Percentiles rank a stretch among this genome's conserved stretches.
phyloP scores from a whole-genome alignment of 139 green algal species.

The Coelastrella sp. region DNA sequence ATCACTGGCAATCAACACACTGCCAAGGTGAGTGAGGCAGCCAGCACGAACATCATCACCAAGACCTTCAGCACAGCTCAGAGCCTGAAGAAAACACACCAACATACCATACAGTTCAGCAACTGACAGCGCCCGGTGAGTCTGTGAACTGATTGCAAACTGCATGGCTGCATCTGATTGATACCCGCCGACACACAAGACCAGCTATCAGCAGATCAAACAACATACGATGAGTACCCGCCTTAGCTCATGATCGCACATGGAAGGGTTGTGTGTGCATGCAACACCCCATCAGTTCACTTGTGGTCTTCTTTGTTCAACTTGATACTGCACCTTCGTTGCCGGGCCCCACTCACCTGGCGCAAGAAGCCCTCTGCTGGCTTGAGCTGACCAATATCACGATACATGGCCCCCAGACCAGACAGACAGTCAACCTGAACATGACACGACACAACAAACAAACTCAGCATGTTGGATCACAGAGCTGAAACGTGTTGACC shows the following conservation, averaged over 20 bases:
- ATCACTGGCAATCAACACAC: slow-evolving; percentile 51
- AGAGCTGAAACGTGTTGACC: too few relatives aligned
- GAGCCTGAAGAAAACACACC: slow-evolving; percentile 58
- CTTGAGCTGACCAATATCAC: slow-evolving; percentile 6
- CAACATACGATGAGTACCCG: too few relatives aligned
- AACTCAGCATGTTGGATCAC: too few relatives aligned
- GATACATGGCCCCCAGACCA: slow-evolving; percentile 56
- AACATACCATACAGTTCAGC: background rate
- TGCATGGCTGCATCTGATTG: too few relatives aligned
- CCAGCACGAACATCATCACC: slow-evolving; percentile 43
- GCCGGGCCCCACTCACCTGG: slow-evolving; percentile 36
- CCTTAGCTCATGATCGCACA: too few relatives aligned
- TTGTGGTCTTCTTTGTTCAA: too few relatives aligned
- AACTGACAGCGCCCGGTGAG: background rate
- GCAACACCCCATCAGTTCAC: too few relatives aligned
- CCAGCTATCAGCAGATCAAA: too few relatives aligned
- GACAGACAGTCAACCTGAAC: slow-evolving; percentile 62
- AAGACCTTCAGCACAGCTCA: slow-evolving; percentile 58
- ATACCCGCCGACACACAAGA: too few relatives aligned
- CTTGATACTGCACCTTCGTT: too few relatives aligned
- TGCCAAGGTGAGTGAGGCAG: slow-evolving; percentile 55
- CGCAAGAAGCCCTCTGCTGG: slow-evolving; percentile 42
- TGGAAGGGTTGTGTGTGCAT: too few relatives aligned
- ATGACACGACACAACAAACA: too few relatives aligned
- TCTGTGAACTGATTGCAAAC: background rate